phyloP scores from a whole-genome alignment of 768 basidiomycete genomes.

The Amanita rimosa region DNA sequence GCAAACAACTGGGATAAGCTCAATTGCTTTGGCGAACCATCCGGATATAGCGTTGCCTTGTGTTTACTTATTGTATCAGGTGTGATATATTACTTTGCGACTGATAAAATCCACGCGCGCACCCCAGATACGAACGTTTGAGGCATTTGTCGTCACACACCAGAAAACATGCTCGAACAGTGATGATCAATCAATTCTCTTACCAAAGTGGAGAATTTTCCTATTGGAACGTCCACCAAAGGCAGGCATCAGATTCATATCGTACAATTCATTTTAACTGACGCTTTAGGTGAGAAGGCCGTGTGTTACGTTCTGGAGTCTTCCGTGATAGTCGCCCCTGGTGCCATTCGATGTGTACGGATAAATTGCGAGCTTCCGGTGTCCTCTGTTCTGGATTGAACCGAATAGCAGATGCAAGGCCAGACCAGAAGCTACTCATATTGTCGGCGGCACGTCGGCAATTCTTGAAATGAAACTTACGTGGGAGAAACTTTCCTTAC shows the following conservation, averaged over 20 bases:
- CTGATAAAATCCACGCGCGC: background rate
- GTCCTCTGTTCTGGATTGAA: background rate
- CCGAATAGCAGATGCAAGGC: background rate
- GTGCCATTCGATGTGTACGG: background rate
- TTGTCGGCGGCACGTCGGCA: background rate
- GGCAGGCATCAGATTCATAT: constrained; percentile 2
- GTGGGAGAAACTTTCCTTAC: background rate
- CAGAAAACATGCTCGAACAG: background rate
- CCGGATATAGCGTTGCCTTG: background rate
- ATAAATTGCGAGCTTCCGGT: background rate
- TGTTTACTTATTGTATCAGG: constrained; percentile 2
- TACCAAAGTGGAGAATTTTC: background rate
- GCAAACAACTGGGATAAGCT: background rate
- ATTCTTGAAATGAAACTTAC: background rate
- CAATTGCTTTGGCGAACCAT: background rate
- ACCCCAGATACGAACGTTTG: constrained; percentile 1
- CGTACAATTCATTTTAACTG: background rate
- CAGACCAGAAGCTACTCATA: no score
- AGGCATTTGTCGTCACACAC: no score
- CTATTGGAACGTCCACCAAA: background rate
- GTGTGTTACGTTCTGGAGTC: background rate
- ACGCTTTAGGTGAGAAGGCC: background rate
- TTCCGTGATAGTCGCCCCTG: background rate
- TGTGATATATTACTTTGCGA: background rate
- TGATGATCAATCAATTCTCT: background rate